Evolutionary conservation across 2,329 filamentous ascomycete species (phyloP), one percentile per base, ranked within the genome.

Genomic region (Neospermospora avenae): DNA sequence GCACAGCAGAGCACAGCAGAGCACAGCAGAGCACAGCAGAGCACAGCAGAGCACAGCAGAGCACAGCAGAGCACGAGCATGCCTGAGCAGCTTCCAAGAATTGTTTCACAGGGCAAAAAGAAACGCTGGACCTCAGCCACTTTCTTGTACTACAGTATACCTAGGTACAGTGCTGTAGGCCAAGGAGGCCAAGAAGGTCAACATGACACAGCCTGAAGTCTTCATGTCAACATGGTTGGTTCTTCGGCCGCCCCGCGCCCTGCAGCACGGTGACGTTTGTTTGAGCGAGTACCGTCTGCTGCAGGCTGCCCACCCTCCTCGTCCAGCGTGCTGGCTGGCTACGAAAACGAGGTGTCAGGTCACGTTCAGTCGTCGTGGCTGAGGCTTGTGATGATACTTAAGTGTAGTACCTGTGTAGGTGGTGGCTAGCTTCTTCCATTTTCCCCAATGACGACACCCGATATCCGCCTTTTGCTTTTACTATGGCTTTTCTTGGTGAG

Each of bases 261-360:
- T 41, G 24, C 51, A 54, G 51, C 35, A n/a, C 24, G 25, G 51
- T 42, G 51, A 54, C 51, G 51, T 54, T 54, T n/a, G n/a, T n/a
- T n/a, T n/a, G n/a, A n/a, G n/a, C n/a, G 49, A 41, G 35, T 24
- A 39, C 25, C 35, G 41, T 24, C 16, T 11, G n/a, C 13, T 34
- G 14, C 28, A 13, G 28, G 31, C 18, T 8, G 7, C n/a, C 18
- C 11, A n/a, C 10, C 18, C 10, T 18, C 3, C n/a, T 42, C 16
- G 5, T 42, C 10, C 39, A 42, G 42, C 42, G 8, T 45, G 42
- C 42, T 22, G 22, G 34, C 22, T 53, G n/a, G 48, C 25, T 25
- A 4, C 4, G 46, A 49, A 51, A 3, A 14, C 22, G 22, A 28
- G 44, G 18, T 25, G 22, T 51, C 48, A 51, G 11, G 28, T 31